Base-by-base conservation (phyloP, 768 basidiomycete genomes). In the Tylopilus felleus region DNA sequence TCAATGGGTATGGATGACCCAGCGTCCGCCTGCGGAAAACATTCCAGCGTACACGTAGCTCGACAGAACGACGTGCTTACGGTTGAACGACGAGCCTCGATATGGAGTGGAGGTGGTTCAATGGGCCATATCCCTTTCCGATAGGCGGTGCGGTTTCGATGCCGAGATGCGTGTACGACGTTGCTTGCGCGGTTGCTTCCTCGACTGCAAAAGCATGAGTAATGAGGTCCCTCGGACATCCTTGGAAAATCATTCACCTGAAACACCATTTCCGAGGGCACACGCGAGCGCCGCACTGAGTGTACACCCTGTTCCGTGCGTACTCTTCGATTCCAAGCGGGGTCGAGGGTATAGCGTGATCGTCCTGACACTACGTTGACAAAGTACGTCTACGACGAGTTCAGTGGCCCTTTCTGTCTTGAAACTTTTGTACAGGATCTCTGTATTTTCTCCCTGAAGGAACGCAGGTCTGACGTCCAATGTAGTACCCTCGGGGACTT, bases 321-420 rank as follows among this genome's bases (percentile, higher is more conserved):
- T 5, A 8, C 23, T 31, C 28, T 25, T 53, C 4, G 52, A 29
- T 29, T 28, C 28, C 28, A 8, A n/a, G n/a, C n/a, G n/a, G n/a
- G n/a, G 27, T 5, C 36, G 47, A 8, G 47, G 52, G 23, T 53
- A 53, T 38, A 53, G 13, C 33, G 14, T 35, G 17, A 14, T 17
- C 13, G 13, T 38, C 5, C 21, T 13, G 29, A n/a, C n/a, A n/a
- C n/a, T n/a, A n/a, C n/a, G n/a, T n/a, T 27, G 27, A 21, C 52
- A 52, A 50, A 52, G 52, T 17, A 52, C 36, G 8, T 52, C 43
- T 12, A 51, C 50, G 6, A 40, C 47, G n/a, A 10, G 38, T 4
- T 52, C 47, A 16, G 39, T 49, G 21, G 14, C 21, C 17, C n/a
- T n/a, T n/a, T n/a, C n/a, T n/a, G n/a, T n/a, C n/a, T n/a, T n/a